phyloP scores from a whole-genome alignment of 2,329 filamentous ascomycete genomes.

The Mollisiaceae sp. region DNA sequence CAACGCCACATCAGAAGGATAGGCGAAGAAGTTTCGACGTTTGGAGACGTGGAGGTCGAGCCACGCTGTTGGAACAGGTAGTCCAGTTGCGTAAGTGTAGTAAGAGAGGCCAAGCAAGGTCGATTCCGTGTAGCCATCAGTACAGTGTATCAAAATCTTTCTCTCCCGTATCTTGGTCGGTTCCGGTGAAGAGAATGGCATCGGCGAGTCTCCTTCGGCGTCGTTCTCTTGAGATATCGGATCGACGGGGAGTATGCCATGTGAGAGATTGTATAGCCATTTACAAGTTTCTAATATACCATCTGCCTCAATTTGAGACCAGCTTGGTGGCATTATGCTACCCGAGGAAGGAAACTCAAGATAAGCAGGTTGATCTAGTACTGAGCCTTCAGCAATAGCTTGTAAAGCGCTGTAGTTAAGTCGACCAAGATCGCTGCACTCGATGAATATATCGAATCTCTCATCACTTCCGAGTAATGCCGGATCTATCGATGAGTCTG shows the following conservation, averaged over 20 bases:
- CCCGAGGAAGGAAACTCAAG: constrained; percentile 93
- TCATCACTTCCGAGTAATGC: constrained; percentile 53
- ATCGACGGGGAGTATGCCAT: constrained; percentile 56
- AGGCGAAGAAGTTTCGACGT: constrained; percentile 93
- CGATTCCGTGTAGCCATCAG: constrained; percentile 95
- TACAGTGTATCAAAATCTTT: constrained; percentile 88
- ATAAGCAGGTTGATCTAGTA: constrained; percentile 47
- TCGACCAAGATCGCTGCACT: constrained; percentile 84
- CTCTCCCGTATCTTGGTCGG: constrained; percentile 44
- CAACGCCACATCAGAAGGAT: constrained; percentile 85
- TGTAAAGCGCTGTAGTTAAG: constrained; percentile 72
- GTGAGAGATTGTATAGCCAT: constrained; percentile 86
- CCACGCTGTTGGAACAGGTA: constrained; percentile 85
- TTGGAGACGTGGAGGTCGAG: constrained; percentile 80
- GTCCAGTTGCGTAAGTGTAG: constrained; percentile 87
- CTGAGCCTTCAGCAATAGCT: constrained; percentile 60
- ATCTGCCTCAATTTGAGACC: constrained; percentile 82
- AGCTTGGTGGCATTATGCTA: constrained; percentile 85
- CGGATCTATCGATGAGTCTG: constrained; percentile 62
- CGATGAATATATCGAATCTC: constrained; percentile 82
- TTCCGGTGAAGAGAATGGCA: constrained; percentile 44
- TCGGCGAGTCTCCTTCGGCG: constrained; percentile 60
- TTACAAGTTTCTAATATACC: constrained; percentile 84
- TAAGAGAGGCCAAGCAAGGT: constrained; percentile 90
- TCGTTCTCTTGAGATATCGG: constrained; percentile 38